Conservation (phyloP, 352 stramenopile species). For the Globisporangium splendens region DNA sequence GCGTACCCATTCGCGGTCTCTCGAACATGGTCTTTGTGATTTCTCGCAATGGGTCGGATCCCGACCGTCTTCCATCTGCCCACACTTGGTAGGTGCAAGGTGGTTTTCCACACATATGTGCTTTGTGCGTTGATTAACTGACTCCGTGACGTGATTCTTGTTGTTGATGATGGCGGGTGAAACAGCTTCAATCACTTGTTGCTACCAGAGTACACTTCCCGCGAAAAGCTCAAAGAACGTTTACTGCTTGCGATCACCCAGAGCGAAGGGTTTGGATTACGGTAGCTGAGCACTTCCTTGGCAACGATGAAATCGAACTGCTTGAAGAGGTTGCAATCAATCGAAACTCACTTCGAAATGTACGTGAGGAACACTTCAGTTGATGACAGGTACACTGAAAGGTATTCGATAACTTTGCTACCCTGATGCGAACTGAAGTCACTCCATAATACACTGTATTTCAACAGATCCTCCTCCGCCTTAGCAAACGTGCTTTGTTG, state of each 20-base stretch:
- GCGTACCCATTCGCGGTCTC: conserved; percentile 77
- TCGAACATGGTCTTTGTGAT: conserved; percentile 84
- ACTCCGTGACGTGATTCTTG: conserved; percentile 1
- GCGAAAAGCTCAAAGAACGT: conserved; percentile 77
- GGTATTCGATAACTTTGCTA: no score
- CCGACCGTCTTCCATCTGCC: conserved; percentile 73
- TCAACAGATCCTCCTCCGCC: no score
- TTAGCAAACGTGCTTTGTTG: no score
- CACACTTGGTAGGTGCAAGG: conserved; percentile 69
- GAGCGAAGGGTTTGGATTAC: conserved; percentile 77
- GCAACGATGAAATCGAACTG: no score
- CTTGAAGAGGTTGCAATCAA: no score
- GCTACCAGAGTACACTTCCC: conserved; percentile 73
- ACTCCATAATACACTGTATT: no score
- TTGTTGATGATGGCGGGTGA: not conserved
- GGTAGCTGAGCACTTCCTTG: conserved; percentile 24
- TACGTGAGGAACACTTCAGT: no score
- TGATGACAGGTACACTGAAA: no score
- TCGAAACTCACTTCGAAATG: no score
- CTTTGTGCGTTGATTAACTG: not conserved
- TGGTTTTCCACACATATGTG: not conserved
- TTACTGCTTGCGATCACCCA: conserved; percentile 82
- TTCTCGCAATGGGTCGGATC: conserved; percentile 79
- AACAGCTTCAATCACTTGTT: conserved; percentile 86
- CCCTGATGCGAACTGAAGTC: no score